Evolutionary conservation across 2,329 filamentous ascomycete genomes (phyloP), one percentile per base, ranked within the genome.

Genomic region (Penicillium sp.): DNA sequence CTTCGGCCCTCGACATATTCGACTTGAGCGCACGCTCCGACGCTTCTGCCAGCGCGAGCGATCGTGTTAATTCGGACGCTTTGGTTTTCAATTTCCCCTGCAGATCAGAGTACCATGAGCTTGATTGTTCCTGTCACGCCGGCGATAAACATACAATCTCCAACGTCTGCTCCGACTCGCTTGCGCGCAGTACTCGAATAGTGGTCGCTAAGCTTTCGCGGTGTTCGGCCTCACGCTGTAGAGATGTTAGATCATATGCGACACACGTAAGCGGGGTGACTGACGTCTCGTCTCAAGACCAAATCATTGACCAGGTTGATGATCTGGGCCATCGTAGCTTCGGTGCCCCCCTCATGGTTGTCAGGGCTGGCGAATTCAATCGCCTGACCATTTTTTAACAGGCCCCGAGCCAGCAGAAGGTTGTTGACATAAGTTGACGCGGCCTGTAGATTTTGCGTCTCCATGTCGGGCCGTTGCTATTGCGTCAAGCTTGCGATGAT

Each of bases 241-340:
- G 34, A 10, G 11, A 35, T 58, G 57, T 67, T 47, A 63, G 64
- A 55, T 10, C 4, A 17, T 53, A 56, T 51, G 50, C 39, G 31
- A 48, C 59, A 53, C 28, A 5, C 17, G 45, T 31, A 11, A 14
- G 37, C n/a, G 53, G 58, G 22, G 20, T 25, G 50, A 81, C 87
- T 69, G 81, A 96, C 92, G 75, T 99, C 95, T 81, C 93, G 87
- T 66, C 93, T 86, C 61, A 97, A 76, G 60, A 99, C 91, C 67
- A 99, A 78, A 73, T 99, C 95, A 76, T 99, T 96, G 51, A 99
- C 87, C 25, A 99, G 84, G 72, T 94, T 90, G 79, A 99, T 96
- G 68, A 98, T 88, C 66, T 88, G 86, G 20, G 90, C 89, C 88
- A 95, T 94, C 17, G 90, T 90, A 53, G 84, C 85, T 71, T 84